phyloP scores from a whole-genome alignment of 192 early-diverging fungal species.

The Gigaspora rosea region DNA sequence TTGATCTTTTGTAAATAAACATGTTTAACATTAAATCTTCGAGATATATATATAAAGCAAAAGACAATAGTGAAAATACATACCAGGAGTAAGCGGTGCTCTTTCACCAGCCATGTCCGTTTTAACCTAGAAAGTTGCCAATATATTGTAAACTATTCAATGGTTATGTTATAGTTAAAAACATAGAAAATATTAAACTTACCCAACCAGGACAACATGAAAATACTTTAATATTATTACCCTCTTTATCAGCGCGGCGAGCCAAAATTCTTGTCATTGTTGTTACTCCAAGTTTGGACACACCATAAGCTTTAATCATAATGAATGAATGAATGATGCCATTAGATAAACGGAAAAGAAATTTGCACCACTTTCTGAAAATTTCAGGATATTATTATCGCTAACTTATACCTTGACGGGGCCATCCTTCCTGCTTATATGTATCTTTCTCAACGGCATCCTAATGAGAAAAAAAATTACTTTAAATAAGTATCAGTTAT shows the following conservation, averaged over 20 bases:
- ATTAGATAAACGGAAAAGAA: background rate
- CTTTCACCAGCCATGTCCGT: conserved; percentile 22
- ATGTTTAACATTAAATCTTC: background rate
- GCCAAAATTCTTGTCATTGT: conserved; percentile 4
- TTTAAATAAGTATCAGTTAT: too few species aligned
- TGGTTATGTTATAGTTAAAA: background rate
- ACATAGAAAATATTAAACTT: background rate
- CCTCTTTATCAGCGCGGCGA: conserved; percentile 12
- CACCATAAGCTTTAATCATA: conserved; percentile 13
- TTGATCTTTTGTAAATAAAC: conserved; percentile 17
- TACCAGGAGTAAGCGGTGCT: conserved; percentile 15
- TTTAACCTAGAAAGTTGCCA: background rate
- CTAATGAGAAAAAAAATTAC: conserved; percentile 8
- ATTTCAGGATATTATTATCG: background rate
- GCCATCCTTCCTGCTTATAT: conserved; percentile 26
- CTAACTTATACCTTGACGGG: conserved; percentile 8
- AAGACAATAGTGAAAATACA: background rate
- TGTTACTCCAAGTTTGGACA: conserved; percentile 13
- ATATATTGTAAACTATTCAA: background rate
- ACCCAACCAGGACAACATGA: conserved; percentile 31
- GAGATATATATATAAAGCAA: background rate
- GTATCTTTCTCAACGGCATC: conserved; percentile 17
- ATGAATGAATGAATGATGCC: background rate
- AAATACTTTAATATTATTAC: conserved; percentile 26
- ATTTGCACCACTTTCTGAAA: background rate